Evolutionary conservation across 805 yeast genomes (phyloP), one percentile per base, ranked within the genome.

Genomic region (Saturnispora diversa): DNA sequence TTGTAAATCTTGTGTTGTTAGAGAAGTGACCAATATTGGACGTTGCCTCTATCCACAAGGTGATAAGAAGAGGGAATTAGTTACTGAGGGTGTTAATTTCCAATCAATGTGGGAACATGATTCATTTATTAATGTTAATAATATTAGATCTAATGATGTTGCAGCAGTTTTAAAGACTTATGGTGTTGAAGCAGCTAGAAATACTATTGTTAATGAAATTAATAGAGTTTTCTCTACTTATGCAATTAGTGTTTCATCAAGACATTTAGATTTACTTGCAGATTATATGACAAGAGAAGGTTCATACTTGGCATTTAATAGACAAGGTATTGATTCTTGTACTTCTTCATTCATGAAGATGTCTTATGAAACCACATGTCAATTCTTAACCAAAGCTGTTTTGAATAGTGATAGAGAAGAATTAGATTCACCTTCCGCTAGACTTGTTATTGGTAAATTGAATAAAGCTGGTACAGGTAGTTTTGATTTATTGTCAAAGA

Each of bases 261-360:
- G 98, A 63, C 99, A 92, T 68, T 77, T 92, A 66, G 98, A 92
- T 59, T 76, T 92, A 61, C 81, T 92, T 62, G 99, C 94, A 49
- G 99, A 92, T 64, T 84, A 85, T 86, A 92, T 92, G 99, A 92
- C 99, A 5, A 79, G 98, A 64, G 97, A 92, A 65, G 99, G 99
- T 56, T 76, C 94, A 2, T 92, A 88, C 59, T 67, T 90, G 59
- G 95, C 99, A 20, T 92, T 92, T 72, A 88, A 86, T 65, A 84
- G 99, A 72, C 96, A 86, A 67, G 99, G 99, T 63, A 88, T 94
- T 60, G 97, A 92, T 62, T 75, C 95, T 1, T 77, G 92, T 11
- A 87, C 97, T 2, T 88, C 97, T 6, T 84, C 97, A 13, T 85
- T 92, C 70, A 82, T 86, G 88, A 92, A 92, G 70, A 92, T 92